Evolutionary conservation across 1,284 basidiomycete genomes (phyloP), one percentile per base, ranked within the genome.

Genomic region (Spongispora temasekensis): DNA sequence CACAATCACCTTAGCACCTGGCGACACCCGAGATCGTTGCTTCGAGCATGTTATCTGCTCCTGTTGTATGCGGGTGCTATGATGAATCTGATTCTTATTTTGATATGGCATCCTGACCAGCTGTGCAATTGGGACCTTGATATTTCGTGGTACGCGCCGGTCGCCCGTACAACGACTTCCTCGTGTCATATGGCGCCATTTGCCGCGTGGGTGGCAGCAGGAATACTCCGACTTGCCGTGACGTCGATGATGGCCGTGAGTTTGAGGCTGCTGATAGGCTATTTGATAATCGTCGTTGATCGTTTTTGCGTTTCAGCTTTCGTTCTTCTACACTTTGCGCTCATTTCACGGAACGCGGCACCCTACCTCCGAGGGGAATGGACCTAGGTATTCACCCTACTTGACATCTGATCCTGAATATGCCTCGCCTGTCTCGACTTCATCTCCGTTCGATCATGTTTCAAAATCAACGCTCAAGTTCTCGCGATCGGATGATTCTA

Each of bases 101-200:
- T 80, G 53, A 56, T 80, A 8, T 73, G 83, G 59, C 77, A 78
- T 59, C 68, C 83, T 10, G 67, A 63, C n/a, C 71, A 75, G 37
- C 78, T 83, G 21, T 90, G 89, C 64, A 70, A 75, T 46, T 77
- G 87, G 76, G 86, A 88, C 64, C 75, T 90, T 52, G 89, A 91
- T 67, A 76, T 86, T 46, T 73, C 85, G 5, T 91, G 89, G 89
- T 80, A 84, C 8, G 67, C 72, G 15, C 69, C 74, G 6, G 58
- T 61, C 10, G 55, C 64, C 23, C 57, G 62, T 19, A 75, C 78
- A 17, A 48, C 60, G 25, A 42, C 58, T 3, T 56, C 59, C 12
- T 46, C 60, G 13, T 80, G 81, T 56, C 63, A 68, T 17, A 71
- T 78, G 2, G 71, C 76, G 15, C 40, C 77, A 3, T 87, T 83